Conservation (phyloP, 495 filamentous ascomycete genomes). For the Astrocystis sublimbata region DNA sequence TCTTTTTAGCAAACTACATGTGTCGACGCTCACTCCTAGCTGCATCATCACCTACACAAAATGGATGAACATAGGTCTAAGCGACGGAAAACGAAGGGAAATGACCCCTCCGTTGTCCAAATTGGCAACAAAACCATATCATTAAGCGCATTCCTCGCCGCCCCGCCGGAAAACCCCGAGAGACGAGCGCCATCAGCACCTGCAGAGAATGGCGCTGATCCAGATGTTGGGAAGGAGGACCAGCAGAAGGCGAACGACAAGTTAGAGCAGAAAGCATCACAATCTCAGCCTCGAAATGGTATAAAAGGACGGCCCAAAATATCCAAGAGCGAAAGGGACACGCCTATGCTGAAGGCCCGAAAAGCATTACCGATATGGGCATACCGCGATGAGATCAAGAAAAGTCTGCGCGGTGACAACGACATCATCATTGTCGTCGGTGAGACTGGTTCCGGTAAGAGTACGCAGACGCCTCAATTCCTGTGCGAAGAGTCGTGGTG, state of each 20-base stretch:
- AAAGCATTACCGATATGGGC: conserved; percentile 79
- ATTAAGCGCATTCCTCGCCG: conserved; percentile 40
- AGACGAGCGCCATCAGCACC: conserved; percentile 18
- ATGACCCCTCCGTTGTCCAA: conserved; percentile 33
- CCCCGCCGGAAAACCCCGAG: conserved; percentile 31
- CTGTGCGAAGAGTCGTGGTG: conserved; percentile 81
- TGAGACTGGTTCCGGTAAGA: conserved; percentile 95
- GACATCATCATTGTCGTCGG: conserved; percentile 85
- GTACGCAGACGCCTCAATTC: conserved; percentile 94
- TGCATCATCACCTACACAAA: conserved; percentile 13
- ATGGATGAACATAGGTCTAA: conserved; percentile 30
- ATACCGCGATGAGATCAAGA: conserved; percentile 67
- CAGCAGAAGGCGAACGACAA: conserved; percentile 12
- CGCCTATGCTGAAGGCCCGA: conserved; percentile 39
- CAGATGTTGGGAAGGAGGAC: conserved; percentile 10
- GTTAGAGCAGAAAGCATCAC: background rate
- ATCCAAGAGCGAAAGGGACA: conserved; percentile 27
- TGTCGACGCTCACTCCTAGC: background rate
- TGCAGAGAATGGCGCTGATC: background rate
- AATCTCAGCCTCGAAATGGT: background rate
- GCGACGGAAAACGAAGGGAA: conserved; percentile 31
- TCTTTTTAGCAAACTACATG: conserved; percentile 3
- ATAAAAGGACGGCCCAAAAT: background rate
- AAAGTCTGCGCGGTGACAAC: conserved; percentile 57
- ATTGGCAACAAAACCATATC: conserved; percentile 44